Base-by-base conservation (phyloP, 495 filamentous ascomycete genomes). In the Amniculicola lignicola region DNA sequence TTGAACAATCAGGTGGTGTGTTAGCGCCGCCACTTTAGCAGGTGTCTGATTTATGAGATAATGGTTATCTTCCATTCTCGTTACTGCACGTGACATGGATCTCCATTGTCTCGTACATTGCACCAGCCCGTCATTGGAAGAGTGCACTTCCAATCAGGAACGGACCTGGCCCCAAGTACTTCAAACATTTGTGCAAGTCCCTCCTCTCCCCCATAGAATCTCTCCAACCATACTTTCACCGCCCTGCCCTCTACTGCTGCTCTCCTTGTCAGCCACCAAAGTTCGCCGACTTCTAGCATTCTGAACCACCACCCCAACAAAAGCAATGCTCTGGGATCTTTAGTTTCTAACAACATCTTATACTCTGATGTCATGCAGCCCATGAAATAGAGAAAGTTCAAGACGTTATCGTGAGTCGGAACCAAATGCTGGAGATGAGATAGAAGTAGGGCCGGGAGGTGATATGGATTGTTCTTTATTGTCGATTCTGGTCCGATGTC, bases 231-330 rank as follows among this genome's bases (percentile, higher is more conserved):
- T 12, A 57, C 35, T 35, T 35, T n/a, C 16, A 73, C 72, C 3
- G 72, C 69, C 51, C 60, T 50, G 11, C 72, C 69, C 54, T 75
- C 75, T 15, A 75, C 54, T 19, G 22, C 51, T 24, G 71, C 67
- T 15, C 73, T 55, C 23, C 65, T 54, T 31, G 61, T 63, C 15
- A 75, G 9, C 73, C 72, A 77, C 74, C 73, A 78, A 14, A 63
- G 29, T 3, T 61, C 54, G 35, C 68, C 57, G 12, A 57, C 18
- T 16, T 63, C 49, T 35, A 77, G 58, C 54, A 68, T 74, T 37
- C 66, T 70, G 53, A 72, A 71, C 67, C 69, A 78, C 51, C 69
- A 74, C 3, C 61, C 63, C 39, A 77, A 54, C 38, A 78, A 35
- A 27, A 74, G 46, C 54, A 78, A 29, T 2, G 75, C 72, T 7